Evolutionary conservation across 2,329 filamentous ascomycete genomes (phyloP).

Genomic region (Ophiostoma sp.): DNA sequence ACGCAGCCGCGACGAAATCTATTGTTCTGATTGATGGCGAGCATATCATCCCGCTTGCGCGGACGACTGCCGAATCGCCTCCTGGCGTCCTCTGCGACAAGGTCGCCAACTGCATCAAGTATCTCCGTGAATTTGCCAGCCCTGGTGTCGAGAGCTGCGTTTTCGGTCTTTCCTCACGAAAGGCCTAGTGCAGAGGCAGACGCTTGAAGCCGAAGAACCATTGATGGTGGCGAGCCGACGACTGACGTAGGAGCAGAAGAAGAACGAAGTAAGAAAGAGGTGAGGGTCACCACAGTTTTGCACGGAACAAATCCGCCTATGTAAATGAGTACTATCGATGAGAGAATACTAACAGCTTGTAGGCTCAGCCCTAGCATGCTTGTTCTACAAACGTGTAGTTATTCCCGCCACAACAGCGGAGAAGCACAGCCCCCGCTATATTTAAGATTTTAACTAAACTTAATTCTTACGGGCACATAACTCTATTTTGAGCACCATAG

Average conservation of each 20-base stretch:
- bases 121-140: neutral
- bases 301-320: neutral
- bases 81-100: slow-evolving; percentile 1
- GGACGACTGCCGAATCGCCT: neutral
- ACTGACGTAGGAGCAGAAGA: neutral
- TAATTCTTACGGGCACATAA: neutral
- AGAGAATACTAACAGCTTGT: neutral
- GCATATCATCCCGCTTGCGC: neutral
- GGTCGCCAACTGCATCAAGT: neutral
- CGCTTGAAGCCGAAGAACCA: neutral
- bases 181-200: neutral
- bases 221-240: neutral
- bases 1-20: neutral
- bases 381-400: too few species aligned
- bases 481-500: neutral
- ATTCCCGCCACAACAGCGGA: neutral
- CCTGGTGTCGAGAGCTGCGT: slow-evolving; percentile 6
- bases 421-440: neutral
- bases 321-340: neutral
- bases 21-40: slow-evolving; percentile 7
- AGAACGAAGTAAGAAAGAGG: neutral
- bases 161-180: neutral
- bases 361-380: neutral
- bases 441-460: neutral
- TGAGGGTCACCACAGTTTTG: neutral